Conservation (phyloP, 2,329 filamentous ascomycete species). For the Madurella fahalii region DNA sequence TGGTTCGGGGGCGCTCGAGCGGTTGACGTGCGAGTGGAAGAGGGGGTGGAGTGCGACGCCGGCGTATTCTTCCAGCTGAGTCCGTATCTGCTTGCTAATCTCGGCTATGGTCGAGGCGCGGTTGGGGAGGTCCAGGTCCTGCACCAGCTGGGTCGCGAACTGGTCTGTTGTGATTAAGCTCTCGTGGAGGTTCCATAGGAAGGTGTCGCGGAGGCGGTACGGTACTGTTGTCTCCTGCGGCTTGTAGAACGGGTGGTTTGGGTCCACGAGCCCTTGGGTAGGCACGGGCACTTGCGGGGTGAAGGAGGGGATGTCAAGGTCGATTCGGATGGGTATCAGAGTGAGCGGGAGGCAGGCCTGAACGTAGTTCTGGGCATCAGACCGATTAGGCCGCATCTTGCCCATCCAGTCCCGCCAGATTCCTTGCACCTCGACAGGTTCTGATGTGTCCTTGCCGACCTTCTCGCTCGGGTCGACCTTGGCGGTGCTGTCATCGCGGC, state of each 20-base stretch:
- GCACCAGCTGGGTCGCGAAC: slow-evolving; percentile 85
- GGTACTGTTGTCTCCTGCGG: slow-evolving; percentile 74
- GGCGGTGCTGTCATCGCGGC: slow-evolving; percentile 66
- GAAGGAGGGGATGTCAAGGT: slow-evolving; percentile 83
- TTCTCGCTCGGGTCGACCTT: slow-evolving; percentile 67
- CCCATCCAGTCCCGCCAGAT: slow-evolving; percentile 97
- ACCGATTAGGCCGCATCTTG: slow-evolving; percentile 55
- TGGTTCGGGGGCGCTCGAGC: slow-evolving; percentile 30
- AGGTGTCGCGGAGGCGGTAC: slow-evolving; percentile 89
- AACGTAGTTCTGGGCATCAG: slow-evolving; percentile 57
- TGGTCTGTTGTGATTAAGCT: slow-evolving; percentile 90
- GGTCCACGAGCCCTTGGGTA: slow-evolving; percentile 63
- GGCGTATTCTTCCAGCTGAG: slow-evolving; percentile 93
- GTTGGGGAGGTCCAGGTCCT: slow-evolving; percentile 87
- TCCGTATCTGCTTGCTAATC: slow-evolving; percentile 90
- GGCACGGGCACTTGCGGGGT: slow-evolving; percentile 62
- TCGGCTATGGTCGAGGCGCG: slow-evolving; percentile 65
- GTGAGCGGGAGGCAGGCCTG: slow-evolving; percentile 79
- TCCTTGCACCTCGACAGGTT: slow-evolving; percentile 79
- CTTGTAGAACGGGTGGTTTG: slow-evolving; percentile 72
- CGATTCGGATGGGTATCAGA: slow-evolving; percentile 92
- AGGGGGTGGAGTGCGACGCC: slow-evolving; percentile 89
- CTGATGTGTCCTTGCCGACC: slow-evolving; percentile 74
- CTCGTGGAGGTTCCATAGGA: slow-evolving; percentile 97
- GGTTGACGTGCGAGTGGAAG: slow-evolving; percentile 62